Base-by-base conservation (phyloP, 177 flowering plant genomes). In the Tripterygium wilfordii region DNA sequence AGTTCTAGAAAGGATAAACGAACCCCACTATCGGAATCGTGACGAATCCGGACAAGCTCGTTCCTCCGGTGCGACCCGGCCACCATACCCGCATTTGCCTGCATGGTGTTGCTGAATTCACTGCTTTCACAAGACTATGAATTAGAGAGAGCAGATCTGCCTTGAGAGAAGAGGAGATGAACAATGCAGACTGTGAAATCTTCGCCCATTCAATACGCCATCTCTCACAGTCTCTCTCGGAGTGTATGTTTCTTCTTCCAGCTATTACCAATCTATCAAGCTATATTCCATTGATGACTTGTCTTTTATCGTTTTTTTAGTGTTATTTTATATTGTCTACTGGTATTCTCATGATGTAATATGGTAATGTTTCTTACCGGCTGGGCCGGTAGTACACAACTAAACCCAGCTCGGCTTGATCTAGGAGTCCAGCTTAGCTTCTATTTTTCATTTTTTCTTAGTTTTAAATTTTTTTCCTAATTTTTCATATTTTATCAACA, bases 41-140 rank as follows among this genome's bases (percentile, higher is more conserved):
- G 77, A 2, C 87, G 80, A 57, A 84, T 81, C 75, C 78, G 71
- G 25, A 82, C 89, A 33, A 87, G 61, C 70, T 87, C 89, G 44
- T 87, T 87, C 58, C 89, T 61, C 51, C 79, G 77, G 78, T 80
- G 70, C 1, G 92, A 87, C 40, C 92, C 92, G 42, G 96, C 96
- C 18, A 84, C 87, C 87, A 87, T 50, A 20, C 96, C 96, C 18
- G 69, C 89, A 53, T 60, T 78, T 1, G 87, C 82, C 45, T 88
- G 87, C 96, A 88, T 88, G n/a, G n/a, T 37, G 6, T 33, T 14
- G 14, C 21, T 12, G n/a, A n/a, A 39, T 10, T 33, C 10, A 14
- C 21, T 12, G 33, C 33, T 30, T 12, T 12, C 33, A 7, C 29
- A 25, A 29, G 24, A 23, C 45, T 23, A 15, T 40, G 5, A 2